phyloP scores from a whole-genome alignment of 2,329 filamentous ascomycete species.

The Cytospora leucostoma region DNA sequence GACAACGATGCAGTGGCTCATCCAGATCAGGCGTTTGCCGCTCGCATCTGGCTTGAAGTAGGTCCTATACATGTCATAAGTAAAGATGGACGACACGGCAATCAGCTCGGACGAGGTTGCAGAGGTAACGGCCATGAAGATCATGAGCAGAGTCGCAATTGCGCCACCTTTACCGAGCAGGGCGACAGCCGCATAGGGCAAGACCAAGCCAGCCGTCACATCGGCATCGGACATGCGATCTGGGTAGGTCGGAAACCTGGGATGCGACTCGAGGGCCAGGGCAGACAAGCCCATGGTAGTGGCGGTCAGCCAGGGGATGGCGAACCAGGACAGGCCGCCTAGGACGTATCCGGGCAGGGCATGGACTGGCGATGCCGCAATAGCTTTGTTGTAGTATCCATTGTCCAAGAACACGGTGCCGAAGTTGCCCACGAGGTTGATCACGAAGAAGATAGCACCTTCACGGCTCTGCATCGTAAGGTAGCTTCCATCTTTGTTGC shows the following conservation, averaged over 20 bases:
- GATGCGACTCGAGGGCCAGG: constrained; percentile 74
- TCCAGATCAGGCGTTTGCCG: constrained; percentile 75
- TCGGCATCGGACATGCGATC: constrained; percentile 72
- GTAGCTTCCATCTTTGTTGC: constrained; percentile 80
- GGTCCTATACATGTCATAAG: constrained; percentile 85
- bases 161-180: constrained; percentile 81
- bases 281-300: constrained; percentile 86
- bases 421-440: constrained; percentile 84
- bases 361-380: constrained; percentile 81
- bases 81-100: constrained; percentile 83
- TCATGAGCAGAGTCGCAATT: constrained; percentile 73
- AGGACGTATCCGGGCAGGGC: constrained; percentile 87
- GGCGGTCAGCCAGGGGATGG: constrained; percentile 86
- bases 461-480: constrained; percentile 82
- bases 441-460: constrained; percentile 86
- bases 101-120: constrained; percentile 83
- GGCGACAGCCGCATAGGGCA: constrained; percentile 83
- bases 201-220: constrained; percentile 78
- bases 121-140: constrained; percentile 90
- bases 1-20: constrained; percentile 73
- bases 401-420: constrained; percentile 77
- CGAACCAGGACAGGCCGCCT: constrained; percentile 87
- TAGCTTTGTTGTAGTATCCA: constrained; percentile 91
- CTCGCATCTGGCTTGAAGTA: constrained; percentile 79
- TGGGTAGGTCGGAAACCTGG: constrained; percentile 71